A percentile compares a stretch with the other conserved stretches of the same genome.
Evolutionary conservation across 1,139 yeast species (phyloP).

Genomic region (Taiozyma onychis): DNA sequence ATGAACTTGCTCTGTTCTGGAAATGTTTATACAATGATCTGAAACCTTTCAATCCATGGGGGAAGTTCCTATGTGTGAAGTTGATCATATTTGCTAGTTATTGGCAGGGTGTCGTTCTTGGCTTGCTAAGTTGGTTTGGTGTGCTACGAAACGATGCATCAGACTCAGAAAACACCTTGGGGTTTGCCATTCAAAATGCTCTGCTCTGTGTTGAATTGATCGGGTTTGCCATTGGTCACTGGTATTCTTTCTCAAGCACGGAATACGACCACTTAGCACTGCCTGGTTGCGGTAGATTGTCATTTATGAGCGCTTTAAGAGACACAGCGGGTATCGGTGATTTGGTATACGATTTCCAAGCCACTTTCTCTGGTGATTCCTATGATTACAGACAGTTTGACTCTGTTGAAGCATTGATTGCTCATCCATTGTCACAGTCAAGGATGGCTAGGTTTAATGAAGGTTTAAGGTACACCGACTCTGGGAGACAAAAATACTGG

Average conservation of each 20-base stretch:
- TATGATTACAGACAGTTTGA: slow-evolving; percentile 85
- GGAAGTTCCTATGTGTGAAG: slow-evolving; percentile 89
- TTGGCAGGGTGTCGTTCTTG: slow-evolving; percentile 85
- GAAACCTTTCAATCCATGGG: slow-evolving; percentile 78
- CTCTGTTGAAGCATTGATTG: slow-evolving; percentile 64
- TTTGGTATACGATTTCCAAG: slow-evolving; percentile 67
- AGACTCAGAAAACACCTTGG: slow-evolving; percentile 36
- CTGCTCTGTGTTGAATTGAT: slow-evolving; percentile 79
- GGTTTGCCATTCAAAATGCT: slow-evolving; percentile 68
- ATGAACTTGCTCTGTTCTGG: slow-evolving; percentile 90
- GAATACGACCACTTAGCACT: slow-evolving; percentile 59
- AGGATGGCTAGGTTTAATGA: slow-evolving; percentile 70
- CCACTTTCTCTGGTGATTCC: slow-evolving; percentile 67
- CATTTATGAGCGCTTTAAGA: slow-evolving; percentile 54
- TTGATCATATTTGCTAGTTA: slow-evolving; percentile 91
- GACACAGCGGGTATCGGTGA: slow-evolving; percentile 79
- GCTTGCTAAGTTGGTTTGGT: slow-evolving; percentile 53
- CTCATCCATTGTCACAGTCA: slow-evolving; percentile 63
- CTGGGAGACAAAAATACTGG: neutral
- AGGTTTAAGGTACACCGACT: slow-evolving; percentile 59
- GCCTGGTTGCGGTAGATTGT: slow-evolving; percentile 64
- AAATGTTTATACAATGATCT: slow-evolving; percentile 74
- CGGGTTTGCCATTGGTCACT: slow-evolving; percentile 83
- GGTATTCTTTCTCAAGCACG: slow-evolving; percentile 73
- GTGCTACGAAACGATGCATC: slow-evolving; percentile 34